Conservation (phyloP, 345 rosid genomes). For the Aquilaria sinensis region DNA sequence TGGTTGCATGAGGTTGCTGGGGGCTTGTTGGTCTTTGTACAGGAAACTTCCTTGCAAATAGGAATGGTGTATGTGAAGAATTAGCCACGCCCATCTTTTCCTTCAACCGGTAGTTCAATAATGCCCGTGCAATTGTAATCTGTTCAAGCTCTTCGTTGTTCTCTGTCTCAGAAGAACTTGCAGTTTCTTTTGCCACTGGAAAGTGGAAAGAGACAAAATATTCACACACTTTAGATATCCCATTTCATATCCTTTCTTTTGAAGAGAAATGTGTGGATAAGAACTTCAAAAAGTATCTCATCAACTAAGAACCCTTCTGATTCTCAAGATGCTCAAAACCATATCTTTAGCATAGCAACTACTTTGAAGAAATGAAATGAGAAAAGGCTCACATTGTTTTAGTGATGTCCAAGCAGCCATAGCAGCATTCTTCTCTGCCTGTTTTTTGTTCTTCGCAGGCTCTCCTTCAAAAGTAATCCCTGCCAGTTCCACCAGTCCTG, state of each 20-base stretch:
- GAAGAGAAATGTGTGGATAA: background rate
- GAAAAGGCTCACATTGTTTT: constrained; percentile 63
- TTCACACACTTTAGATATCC: background rate
- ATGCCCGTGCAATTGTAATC: constrained; percentile 79
- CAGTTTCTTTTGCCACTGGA: constrained; percentile 94
- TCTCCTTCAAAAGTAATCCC: constrained; percentile 88
- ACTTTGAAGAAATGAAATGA: constrained; percentile 1
- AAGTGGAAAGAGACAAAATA: constrained; percentile 11
- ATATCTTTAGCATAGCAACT: background rate
- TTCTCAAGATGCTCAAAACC: background rate
- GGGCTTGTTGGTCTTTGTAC: constrained; percentile 87
- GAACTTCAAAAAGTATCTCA: too few species aligned
- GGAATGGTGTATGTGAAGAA: constrained; percentile 45
- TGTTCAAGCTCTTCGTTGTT: constrained; percentile 89
- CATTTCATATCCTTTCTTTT: background rate
- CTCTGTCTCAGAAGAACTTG: constrained; percentile 73
- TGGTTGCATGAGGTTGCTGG: constrained; percentile 52
- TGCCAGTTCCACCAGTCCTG: constrained; percentile 93
- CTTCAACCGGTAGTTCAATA: constrained; percentile 64
- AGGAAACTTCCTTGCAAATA: constrained; percentile 66
- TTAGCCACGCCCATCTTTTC: constrained; percentile 63
- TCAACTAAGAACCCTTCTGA: too few species aligned
- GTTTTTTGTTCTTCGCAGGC: constrained; percentile 94
- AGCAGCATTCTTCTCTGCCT: constrained; percentile 99
- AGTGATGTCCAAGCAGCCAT: constrained; percentile 98